Base-by-base conservation (phyloP, 352 stramenopile species). In the Thraustochytrium sp. region DNA sequence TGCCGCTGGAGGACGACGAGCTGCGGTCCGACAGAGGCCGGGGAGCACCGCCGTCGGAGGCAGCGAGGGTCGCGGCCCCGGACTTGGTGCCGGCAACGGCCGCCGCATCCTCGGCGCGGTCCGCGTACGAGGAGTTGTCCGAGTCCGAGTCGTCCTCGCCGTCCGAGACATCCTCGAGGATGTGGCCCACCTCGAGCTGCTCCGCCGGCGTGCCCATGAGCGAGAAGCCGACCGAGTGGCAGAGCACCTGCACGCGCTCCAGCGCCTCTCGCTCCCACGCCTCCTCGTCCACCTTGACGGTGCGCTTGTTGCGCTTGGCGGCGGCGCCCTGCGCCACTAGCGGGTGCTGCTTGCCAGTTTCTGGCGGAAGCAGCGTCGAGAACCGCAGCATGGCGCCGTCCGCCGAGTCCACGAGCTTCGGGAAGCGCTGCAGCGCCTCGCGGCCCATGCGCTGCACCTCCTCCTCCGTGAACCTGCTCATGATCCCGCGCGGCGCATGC, bases 261-360 rank as follows among this genome's bases (percentile, higher is more conserved):
- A 80, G 18, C 21, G 31, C 44, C 31, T 80, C 44, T 29, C 63
- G 26, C 26, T 80, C 48, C 31, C 31, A 80, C 5, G 13, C 46
- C 37, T 80, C 68, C 49, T 80, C 68, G 51, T 68, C 31, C 4
- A 80, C 42, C 26, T 61, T 80, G 3, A 80, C 68, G 16, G 26
- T 26, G 40, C 59, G 59, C 38, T 8, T 80, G 5, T 48, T 11
- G 31, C 48, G 48, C 51, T 80, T 46, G 37, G 11, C 38, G 9
- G 13, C 40, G 8, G n/a, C 37, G 51, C 53, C 51, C 21, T 18
- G 8, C 2, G 26, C 5, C 42, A 75, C 37, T 8, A 77, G 16
- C 46, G 65, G 65, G 42, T 80, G 26, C 48, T 61, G 5, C 13
- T 63, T 18, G n/a, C 44, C 68, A 23, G 31, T 23, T 18, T 80